A percentile compares a stretch with the other conserved stretches of the same genome.
Evolutionary conservation across 2,329 filamentous ascomycete species (phyloP).

Genomic region (Peltaster fructicola): DNA sequence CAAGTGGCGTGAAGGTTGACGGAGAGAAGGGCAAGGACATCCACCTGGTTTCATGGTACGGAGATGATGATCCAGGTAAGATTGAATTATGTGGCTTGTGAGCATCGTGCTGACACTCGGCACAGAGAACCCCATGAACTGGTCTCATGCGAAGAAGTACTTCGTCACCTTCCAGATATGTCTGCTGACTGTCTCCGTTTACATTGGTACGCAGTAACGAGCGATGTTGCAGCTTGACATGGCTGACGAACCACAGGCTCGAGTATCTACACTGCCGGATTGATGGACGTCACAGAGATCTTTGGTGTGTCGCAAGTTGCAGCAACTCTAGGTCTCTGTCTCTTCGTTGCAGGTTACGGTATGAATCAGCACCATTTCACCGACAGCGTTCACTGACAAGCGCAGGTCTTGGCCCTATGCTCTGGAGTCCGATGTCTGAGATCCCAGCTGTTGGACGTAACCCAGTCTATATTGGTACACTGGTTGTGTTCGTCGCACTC

Average conservation of each 20-base stretch:
- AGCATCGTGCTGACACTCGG: slow-evolving; percentile 1
- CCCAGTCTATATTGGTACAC: slow-evolving; percentile 29
- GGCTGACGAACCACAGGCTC: too few relatives aligned
- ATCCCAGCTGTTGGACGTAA: slow-evolving; percentile 31
- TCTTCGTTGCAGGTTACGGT: slow-evolving; percentile 33
- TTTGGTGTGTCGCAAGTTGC: slow-evolving; percentile 27
- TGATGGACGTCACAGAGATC: slow-evolving; percentile 20
- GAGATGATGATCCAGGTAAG: slow-evolving; percentile 25
- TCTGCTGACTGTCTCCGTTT: slow-evolving; percentile 31
- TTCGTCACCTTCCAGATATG: slow-evolving; percentile 28
- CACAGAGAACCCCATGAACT: slow-evolving; percentile 15
- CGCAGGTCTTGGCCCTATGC: slow-evolving; percentile 29
- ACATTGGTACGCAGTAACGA: too few relatives aligned
- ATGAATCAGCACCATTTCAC: too few relatives aligned
- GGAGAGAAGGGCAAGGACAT: slow-evolving; percentile 35
- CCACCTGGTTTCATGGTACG: slow-evolving; percentile 35
- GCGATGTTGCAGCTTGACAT: too few relatives aligned
- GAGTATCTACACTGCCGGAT: slow-evolving; percentile 32
- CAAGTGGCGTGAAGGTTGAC: slow-evolving; percentile 28
- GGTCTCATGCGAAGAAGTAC: slow-evolving; percentile 21
- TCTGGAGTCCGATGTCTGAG: slow-evolving; percentile 28
- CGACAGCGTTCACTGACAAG: too few relatives aligned
- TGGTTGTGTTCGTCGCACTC: slow-evolving; percentile 30
- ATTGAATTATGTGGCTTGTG: slow-evolving; percentile 3
- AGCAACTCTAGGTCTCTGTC: slow-evolving; percentile 29